These are phyloP conservation scores for Geranium brycei DNA, from an alignment of 345 rosid genomes.

Conservation along the genomic window DNA sequence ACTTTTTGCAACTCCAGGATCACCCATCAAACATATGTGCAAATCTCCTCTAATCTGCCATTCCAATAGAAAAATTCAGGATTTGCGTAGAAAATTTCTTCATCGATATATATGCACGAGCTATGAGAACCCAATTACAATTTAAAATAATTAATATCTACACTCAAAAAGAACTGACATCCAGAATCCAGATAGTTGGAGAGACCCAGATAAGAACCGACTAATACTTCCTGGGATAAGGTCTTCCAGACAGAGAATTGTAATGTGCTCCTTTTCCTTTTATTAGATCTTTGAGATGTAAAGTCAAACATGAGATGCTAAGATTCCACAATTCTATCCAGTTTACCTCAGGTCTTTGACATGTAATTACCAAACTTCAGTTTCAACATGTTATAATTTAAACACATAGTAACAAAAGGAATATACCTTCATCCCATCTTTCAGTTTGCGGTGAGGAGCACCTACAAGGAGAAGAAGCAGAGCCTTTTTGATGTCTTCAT, in stretches of 20 bases:
- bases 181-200: not conserved
- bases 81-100: not conserved
- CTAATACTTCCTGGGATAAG: not conserved
- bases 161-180: not conserved
- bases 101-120: too few relatives aligned
- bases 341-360: not conserved
- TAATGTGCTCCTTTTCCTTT: not conserved
- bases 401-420: not conserved
- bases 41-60: slow-evolving; percentile 94
- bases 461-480: slow-evolving; percentile 92
- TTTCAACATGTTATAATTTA: not conserved
- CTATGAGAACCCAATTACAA: not conserved
- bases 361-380: not conserved
- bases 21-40: slow-evolving; percentile 96
- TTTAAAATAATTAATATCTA: too few relatives aligned
- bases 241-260: not conserved
- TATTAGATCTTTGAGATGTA: not conserved
- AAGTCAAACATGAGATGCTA: not conserved
- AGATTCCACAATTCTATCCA: not conserved
- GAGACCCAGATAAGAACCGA: not conserved
- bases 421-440: slow-evolving; percentile 95
- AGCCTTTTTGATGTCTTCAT: slow-evolving; percentile 93
- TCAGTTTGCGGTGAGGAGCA: slow-evolving; percentile 87
- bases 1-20: slow-evolving; percentile 99
- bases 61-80: not conserved